Base-by-base conservation (phyloP, 441 rosid species). In the Erodium chrysanthum region DNA sequence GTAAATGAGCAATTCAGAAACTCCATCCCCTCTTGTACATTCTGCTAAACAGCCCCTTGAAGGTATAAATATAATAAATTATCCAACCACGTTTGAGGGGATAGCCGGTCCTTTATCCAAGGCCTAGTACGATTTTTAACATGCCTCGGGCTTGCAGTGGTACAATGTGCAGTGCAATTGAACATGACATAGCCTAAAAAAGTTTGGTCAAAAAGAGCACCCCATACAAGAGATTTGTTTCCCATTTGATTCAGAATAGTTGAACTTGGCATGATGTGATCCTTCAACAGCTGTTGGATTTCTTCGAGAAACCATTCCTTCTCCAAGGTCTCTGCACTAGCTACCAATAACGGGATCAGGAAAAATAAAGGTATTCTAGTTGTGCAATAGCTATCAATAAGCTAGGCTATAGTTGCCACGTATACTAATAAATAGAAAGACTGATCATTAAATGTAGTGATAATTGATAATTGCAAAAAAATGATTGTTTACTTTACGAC, bases 281-380 rank as follows among this genome's bases (percentile, higher is more conserved):
- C 29, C 29, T 52, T 52, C 59, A 15, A 20, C 58, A 50, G n/a
- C 20, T 5, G 58, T 50, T 20, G 15, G 58, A 8, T 15, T 15
- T 5, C 7, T 50, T 15, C 58, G 8, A 20, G 25, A 4, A 56
- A 6, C 61, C 5, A 3, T 20, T 56, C 14, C 61, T 56, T 56
- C 61, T 20, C 61, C 25, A 12, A 56, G 25, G 35, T 31, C 61
- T 18, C 61, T 20, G 61, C 61, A 56, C 61, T n/a, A n/a, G n/a
- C n/a, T n/a, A n/a, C n/a, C n/a, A n/a, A n/a, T n/a, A n/a, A n/a
- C n/a, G n/a, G n/a, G 29, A 1, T 27, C 3, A 3, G 1, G 29
- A 27, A 1, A 3, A 3, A 1, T 1, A 3, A 3, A 27, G 29
- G 29, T 1, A 27, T 3, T 27, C 29, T 27, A 3, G 29, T 37